Evolutionary conservation across 2,329 filamentous ascomycete genomes (phyloP).

Genomic region (Corynespora cassiicola): DNA sequence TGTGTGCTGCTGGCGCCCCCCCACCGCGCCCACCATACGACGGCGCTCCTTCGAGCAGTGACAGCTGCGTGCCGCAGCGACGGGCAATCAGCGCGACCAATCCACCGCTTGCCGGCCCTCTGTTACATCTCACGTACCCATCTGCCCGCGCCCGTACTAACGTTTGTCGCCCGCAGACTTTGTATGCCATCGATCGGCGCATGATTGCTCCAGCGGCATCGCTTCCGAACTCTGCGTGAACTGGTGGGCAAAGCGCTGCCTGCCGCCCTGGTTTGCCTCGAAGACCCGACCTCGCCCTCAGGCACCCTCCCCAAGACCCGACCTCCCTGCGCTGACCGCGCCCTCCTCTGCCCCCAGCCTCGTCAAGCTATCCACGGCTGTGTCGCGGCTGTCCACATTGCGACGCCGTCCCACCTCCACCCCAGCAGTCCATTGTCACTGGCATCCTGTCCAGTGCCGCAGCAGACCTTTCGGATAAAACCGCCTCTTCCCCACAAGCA

Average conservation of each 20-base stretch:
- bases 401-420: constrained; percentile 20
- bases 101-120: constrained; percentile 26
- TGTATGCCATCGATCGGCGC: constrained; percentile 31
- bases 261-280: constrained; percentile 29
- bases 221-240: constrained; percentile 29
- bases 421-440: constrained; percentile 21
- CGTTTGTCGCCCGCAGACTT: constrained; percentile 38
- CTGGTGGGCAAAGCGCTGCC: constrained; percentile 27
- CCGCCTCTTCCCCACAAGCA: constrained; percentile 17
- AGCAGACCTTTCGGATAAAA: constrained; percentile 21
- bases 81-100: constrained; percentile 35
- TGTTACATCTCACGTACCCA: constrained; percentile 36
- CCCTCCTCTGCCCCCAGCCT: constrained; percentile 22
- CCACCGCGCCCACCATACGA: constrained; percentile 32
- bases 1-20: constrained; percentile 30
- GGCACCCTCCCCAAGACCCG: constrained; percentile 25
- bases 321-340: constrained; percentile 13
- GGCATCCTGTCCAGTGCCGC: constrained; percentile 16
- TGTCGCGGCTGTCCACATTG: constrained; percentile 26
- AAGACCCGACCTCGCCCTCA: constrained; percentile 25
- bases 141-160: constrained; percentile 42
- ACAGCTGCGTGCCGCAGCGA: constrained; percentile 46
- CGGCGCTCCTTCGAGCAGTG: constrained; percentile 37
- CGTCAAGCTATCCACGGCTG: constrained; percentile 15
- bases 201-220: constrained; percentile 32